Evolutionary conservation across 2,329 filamentous ascomycete species (phyloP), one percentile per base, ranked within the genome.

Genomic region (Colletotrichum australisinense): DNA sequence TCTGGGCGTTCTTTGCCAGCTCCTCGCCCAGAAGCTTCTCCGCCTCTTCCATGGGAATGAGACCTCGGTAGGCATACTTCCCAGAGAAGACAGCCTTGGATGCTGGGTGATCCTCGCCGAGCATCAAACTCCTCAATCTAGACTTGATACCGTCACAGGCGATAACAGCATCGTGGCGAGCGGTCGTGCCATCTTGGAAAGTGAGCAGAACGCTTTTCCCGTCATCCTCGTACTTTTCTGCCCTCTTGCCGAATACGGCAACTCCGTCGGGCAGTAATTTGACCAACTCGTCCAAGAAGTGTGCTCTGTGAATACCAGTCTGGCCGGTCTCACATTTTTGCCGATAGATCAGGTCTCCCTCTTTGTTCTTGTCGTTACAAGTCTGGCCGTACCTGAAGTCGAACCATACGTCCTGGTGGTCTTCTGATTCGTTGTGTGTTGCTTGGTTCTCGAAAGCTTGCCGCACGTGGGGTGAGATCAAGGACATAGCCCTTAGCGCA

Each of bases 91-190:
- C 73, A 0, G 81, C 83, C 76, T 1, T 86, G 77, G 65, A 83
- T 62, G 30, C 85, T 77, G 66, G 84, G 78, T 59, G 82, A 75
- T 78, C 72, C 49, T 82, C 76, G 1, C 86, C 88, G 0, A 92
- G 81, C 11, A 93, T 79, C 2, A 89, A 78, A 38, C 86, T 79
- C 22, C 91, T 82, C 80, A 7, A 80, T 81, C 67, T 79, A 80
- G 71, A 19, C 5, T 91, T 91, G 76, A 92, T 90, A 0, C 90
- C 90, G 78, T 92, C 90, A 76, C 89, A 91, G 2, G 88, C 75
- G 81, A 93, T 82, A 0, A 91, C 67, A 0, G 80, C 83, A 30
- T 84, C 82, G 4, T 84, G 82, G 8, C 78, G 75, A 2, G 81
- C 83, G 0, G 79, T 81, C 0, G 82, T 81, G 0, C 84, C 84